A percentile compares a stretch with the other conserved stretches of the same genome.
Evolutionary conservation across 805 yeast species (phyloP).

Genomic region (Monosporozyma aquatica): DNA sequence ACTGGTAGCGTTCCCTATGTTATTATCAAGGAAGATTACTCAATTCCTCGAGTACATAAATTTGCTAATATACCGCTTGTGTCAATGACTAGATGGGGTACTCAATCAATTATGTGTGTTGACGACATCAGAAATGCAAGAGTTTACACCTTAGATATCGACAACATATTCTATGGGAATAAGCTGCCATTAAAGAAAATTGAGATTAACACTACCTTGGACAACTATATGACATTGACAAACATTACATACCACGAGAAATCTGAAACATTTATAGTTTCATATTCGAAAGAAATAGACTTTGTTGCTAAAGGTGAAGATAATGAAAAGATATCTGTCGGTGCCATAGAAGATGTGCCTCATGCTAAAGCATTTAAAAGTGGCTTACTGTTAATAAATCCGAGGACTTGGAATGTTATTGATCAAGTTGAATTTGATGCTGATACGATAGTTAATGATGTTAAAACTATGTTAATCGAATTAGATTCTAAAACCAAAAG

Average conservation of each 20-base stretch:
- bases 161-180: conserved; percentile 43
- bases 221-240: conserved; percentile 41
- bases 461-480: conserved; percentile 31
- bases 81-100: conserved; percentile 41
- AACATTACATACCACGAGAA: conserved; percentile 61
- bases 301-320: conserved; percentile 70
- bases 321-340: conserved; percentile 47
- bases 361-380: conserved; percentile 54
- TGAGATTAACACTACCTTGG: conserved; percentile 34
- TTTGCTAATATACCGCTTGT: conserved; percentile 57
- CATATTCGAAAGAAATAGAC: conserved; percentile 49
- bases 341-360: conserved; percentile 38
- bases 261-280: conserved; percentile 52
- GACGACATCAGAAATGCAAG: conserved; percentile 65
- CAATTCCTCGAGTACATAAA: conserved; percentile 55
- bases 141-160: conserved; percentile 32
- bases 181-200: conserved; percentile 50
- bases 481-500: conserved; percentile 33
- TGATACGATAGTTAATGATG: conserved; percentile 47
- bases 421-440: conserved; percentile 58
- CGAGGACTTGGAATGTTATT: conserved; percentile 65
- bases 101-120: conserved; percentile 49
- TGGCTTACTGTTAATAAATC: conserved; percentile 55
- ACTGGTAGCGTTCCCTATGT: conserved; percentile 69
- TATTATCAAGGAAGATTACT: conserved; percentile 53